Conservation (phyloP, 2,329 filamentous ascomycete genomes). For the Helicocarpus griseus region DNA sequence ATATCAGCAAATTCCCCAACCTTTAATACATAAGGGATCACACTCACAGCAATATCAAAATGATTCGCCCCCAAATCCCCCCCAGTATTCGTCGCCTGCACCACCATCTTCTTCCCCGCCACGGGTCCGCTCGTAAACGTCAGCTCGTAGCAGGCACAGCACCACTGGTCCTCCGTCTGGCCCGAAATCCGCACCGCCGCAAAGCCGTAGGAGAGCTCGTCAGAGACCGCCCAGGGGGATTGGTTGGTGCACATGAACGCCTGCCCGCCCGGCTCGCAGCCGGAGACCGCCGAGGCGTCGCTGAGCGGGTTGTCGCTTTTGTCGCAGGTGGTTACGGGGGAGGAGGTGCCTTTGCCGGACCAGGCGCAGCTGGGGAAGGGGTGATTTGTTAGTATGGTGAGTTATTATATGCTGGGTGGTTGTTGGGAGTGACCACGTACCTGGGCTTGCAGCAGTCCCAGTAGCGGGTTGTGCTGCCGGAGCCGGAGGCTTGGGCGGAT, state of each 20-base stretch:
- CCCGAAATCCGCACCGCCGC: conserved; percentile 50
- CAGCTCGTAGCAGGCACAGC: conserved; percentile 56
- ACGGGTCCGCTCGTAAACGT: conserved; percentile 49
- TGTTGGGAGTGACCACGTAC: neutral
- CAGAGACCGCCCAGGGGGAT: conserved; percentile 52
- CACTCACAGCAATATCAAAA: conserved; percentile 43
- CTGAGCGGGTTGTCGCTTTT: conserved; percentile 46
- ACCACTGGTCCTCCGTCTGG: conserved; percentile 50
- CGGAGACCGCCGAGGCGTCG: conserved; percentile 39
- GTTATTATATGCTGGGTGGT: neutral
- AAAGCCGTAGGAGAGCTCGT: conserved; percentile 53
- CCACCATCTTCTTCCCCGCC: conserved; percentile 52
- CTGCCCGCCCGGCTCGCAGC: conserved; percentile 45
- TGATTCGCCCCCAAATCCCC: conserved; percentile 48
- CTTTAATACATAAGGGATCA: neutral
- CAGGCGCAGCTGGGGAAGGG: conserved; percentile 26
- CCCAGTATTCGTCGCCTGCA: conserved; percentile 56
- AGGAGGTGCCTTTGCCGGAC: conserved; percentile 44
- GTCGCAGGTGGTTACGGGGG: conserved; percentile 46
- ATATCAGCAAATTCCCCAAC: conserved; percentile 8
- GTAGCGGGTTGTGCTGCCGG: conserved; percentile 28
- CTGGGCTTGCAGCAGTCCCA: conserved; percentile 58
- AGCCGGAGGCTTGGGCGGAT: conserved; percentile 12
- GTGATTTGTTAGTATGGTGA: no score
- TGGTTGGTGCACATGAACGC: conserved; percentile 55